Evolutionary conservation across 169 alveolate genomes (phyloP).

Genomic region (Eimeria necatrix): DNA sequence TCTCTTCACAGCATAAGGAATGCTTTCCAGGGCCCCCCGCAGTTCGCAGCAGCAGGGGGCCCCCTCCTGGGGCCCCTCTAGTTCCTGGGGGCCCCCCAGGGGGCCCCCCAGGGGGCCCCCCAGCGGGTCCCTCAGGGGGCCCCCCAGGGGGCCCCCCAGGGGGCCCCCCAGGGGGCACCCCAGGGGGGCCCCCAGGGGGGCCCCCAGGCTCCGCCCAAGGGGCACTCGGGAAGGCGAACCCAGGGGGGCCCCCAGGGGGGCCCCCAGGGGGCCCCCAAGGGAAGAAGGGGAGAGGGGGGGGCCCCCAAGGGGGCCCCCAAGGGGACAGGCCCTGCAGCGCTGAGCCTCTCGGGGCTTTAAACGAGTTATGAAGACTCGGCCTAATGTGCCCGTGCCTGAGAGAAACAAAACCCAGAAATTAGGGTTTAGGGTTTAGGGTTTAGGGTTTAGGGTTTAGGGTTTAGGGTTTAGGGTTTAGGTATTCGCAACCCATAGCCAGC

Average conservation of each 20-base stretch:
- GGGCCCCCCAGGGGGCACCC: no score
- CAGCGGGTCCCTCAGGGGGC: no score
- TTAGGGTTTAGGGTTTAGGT: not conserved
- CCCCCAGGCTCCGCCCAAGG: no score
- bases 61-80: not conserved
- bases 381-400: conserved; percentile 15
- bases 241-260: no score
- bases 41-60: conserved; percentile 25
- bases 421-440: conserved; percentile 12
- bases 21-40: conserved; percentile 3
- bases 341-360: not conserved
- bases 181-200: no score
- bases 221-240: no score
- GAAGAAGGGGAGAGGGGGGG: no score
- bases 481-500: no score
- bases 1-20: conserved; percentile 84
- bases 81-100: conserved; percentile 10
- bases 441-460: not conserved
- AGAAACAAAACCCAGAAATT: not conserved
- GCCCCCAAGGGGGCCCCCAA: no score
- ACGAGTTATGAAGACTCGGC: conserved; percentile 20
- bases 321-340: not conserved
- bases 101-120: no score
- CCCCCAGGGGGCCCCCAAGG: no score
- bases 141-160: no score